A percentile compares a stretch with the other conserved stretches of the same genome.
Conservation (phyloP, 495 filamentous ascomycete genomes). For the Chaetomidium leptoderma region DNA sequence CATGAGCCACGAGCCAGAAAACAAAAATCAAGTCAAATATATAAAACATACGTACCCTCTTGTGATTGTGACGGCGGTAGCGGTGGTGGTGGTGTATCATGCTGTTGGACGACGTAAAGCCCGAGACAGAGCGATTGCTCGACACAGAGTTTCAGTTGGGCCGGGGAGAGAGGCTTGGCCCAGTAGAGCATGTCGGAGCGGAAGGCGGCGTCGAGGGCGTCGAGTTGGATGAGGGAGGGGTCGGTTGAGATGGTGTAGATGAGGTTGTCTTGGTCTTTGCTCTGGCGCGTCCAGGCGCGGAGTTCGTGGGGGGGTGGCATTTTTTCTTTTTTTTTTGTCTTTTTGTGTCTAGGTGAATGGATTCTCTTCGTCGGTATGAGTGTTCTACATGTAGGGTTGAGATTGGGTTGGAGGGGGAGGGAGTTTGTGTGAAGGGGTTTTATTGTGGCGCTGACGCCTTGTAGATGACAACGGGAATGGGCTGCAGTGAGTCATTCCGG, state of each 20-base stretch:
- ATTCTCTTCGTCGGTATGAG: too few relatives aligned
- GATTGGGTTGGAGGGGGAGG: too few relatives aligned
- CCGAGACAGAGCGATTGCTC: slow-evolving; percentile 54
- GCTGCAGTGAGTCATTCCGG: too few relatives aligned
- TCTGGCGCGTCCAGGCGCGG: slow-evolving; percentile 18
- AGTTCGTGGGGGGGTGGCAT: slow-evolving; percentile 6
- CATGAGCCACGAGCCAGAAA: too few relatives aligned
- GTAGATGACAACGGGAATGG: too few relatives aligned
- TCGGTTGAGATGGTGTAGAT: slow-evolving; percentile 51
- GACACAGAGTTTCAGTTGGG: slow-evolving; percentile 42
- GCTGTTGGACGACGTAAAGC: slow-evolving; percentile 41
- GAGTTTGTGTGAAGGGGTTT: too few relatives aligned
- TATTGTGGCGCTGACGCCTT: too few relatives aligned
- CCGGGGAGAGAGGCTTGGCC: slow-evolving; percentile 41
- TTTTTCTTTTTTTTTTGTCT: neutral
- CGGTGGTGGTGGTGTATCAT: slow-evolving; percentile 16
- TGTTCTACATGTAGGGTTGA: too few relatives aligned
- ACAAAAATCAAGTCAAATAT: too few relatives aligned
- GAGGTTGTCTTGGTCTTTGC: slow-evolving; percentile 11
- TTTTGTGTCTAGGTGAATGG: too few relatives aligned
- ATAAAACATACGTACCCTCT: too few relatives aligned
- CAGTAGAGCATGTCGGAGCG: slow-evolving; percentile 53
- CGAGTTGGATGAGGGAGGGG: slow-evolving; percentile 42
- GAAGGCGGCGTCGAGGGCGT: slow-evolving; percentile 49
- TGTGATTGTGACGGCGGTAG: too few relatives aligned